Base-by-base conservation (phyloP, 2,329 filamentous ascomycete genomes). In the Juglanconis sp. region DNA sequence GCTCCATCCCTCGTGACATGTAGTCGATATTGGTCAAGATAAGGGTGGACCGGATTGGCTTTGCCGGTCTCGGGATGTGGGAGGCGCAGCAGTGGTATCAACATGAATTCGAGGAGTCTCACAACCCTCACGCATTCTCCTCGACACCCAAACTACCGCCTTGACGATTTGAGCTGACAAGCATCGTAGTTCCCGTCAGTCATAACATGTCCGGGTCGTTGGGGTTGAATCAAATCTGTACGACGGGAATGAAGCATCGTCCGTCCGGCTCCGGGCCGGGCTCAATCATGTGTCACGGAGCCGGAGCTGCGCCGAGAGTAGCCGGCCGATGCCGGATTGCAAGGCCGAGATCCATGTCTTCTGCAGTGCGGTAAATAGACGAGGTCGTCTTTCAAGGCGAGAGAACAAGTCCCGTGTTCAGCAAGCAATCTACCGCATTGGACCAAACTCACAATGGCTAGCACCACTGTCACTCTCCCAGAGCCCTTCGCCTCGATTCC, bases 401-500 rank as follows among this genome's bases (percentile, higher is more conserved):
- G 17, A 24, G 17, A 24, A 24, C 17, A 24, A 24, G 17, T 24
- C 17, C 17, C 17, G 17, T 24, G 17, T 32, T 13, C 40, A 55
- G 17, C 44, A 46, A 17, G 17, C 8, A 46, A 17, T 5, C 44
- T n/a, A 17, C 17, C 8, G 4, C 31, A 11, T 7, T 9, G 13
- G 8, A 10, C 35, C n/a, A 51, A 42, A 5, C 31, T 15, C 4
- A 42, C 24, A 5, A 63, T 63, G 60, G 52, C 59, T 30, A 24
- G 17, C 17, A 54, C 57, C 31, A 51, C 56, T n/a, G 52, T 83
- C 60, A 68, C 66, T n/a, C 81, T 88, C 46, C 85, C 86, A 7
- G 77, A 84, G 57, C 82, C 83, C 24, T 88, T 89, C 67, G 81
- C 83, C 57, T 79, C 80, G 68, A 89, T 90, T 67, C 85, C 86